A percentile compares a stretch with the other conserved stretches of the same genome.
Conservation (phyloP, 345 rosid genomes). For the Aquilaria sinensis region DNA sequence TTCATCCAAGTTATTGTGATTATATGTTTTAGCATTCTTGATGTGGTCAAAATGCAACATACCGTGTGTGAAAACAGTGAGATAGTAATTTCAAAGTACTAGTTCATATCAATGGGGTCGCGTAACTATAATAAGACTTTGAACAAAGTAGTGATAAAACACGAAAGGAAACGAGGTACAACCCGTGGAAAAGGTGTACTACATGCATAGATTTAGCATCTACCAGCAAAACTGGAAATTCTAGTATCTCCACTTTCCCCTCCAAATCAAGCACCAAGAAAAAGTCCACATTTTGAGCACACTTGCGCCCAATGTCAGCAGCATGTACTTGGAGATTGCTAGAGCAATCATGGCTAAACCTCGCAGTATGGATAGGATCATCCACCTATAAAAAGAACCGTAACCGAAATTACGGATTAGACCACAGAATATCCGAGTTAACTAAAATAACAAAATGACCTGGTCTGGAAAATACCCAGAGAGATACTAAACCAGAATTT, state of each 20-base stretch:
- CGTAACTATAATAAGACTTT: no score
- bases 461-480: no score
- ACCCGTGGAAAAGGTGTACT: slow-evolving; percentile 83
- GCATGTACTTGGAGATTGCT: slow-evolving; percentile 48
- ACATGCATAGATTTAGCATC: slow-evolving; percentile 53
- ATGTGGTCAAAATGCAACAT: no score
- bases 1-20: no score
- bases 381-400: slow-evolving; percentile 33
- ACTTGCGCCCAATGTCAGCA: slow-evolving; percentile 27
- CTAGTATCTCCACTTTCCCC: slow-evolving; percentile 82
- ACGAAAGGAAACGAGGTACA: slow-evolving; percentile 9
- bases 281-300: slow-evolving; percentile 54
- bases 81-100: no score
- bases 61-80: no score
- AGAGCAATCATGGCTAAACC: slow-evolving; percentile 56
- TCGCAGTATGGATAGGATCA: slow-evolving; percentile 54
- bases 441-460: no score
- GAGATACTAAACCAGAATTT: no score
- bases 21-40: no score
- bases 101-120: no score
- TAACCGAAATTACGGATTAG: no score
- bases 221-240: slow-evolving; percentile 68
- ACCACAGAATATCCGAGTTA: no score
- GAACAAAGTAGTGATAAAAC: not conserved
- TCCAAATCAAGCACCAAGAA: slow-evolving; percentile 81